Evolutionary conservation across 768 basidiomycete species (phyloP), one percentile per base, ranked within the genome.

Genomic region (Kondoa subrosea): DNA sequence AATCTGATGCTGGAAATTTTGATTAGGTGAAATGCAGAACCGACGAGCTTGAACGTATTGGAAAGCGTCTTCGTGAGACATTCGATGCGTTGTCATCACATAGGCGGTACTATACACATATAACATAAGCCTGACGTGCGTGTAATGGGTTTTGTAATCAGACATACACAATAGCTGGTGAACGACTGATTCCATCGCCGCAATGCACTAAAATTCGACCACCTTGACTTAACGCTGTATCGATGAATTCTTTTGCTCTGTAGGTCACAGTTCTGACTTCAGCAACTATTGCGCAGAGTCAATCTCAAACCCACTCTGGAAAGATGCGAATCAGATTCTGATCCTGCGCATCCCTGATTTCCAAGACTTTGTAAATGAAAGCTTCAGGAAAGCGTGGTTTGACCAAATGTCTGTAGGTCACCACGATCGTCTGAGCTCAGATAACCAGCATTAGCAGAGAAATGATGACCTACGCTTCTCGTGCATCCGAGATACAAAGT

Each of bases 241-340:
- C 71, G 58, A 75, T 75, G 69, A 74, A 76, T 0, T 65, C n/a
- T 4, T 62, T 67, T 0, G 72, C 71, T 56, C 74, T 75, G 68
- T 25, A 29, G 34, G 29, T 3, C 25, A 31, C 12, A 15, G 1
- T 25, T 30, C 29, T 34, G 31, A 57, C 25, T 34, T 30, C 15
- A 57, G 32, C 2, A 3, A 68, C n/a, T 21, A 26, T 25, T 60
- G 58, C 15, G n/a, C 16, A 25, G 27, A 26, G 27, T 64, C 40
- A 2, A 2, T 3, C 2, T 29, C 21, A 40, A 30, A 79, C 83
- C 67, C 71, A 91, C 91, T 76, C 75, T n/a, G 91, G 91, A 77
- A 93, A 93, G 57, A 91, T 78, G 30, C 88, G 82, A 72, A 95
- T 93, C 56, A 95, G 81, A 75, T 95, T 95, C 78, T 95, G 91